Percentiles rank a stretch among this genome's conserved stretches.
These are phyloP conservation scores for Gnaphalium uliginosum DNA, from an alignment of 129 eudicot species.

Conservation along the genomic window DNA sequence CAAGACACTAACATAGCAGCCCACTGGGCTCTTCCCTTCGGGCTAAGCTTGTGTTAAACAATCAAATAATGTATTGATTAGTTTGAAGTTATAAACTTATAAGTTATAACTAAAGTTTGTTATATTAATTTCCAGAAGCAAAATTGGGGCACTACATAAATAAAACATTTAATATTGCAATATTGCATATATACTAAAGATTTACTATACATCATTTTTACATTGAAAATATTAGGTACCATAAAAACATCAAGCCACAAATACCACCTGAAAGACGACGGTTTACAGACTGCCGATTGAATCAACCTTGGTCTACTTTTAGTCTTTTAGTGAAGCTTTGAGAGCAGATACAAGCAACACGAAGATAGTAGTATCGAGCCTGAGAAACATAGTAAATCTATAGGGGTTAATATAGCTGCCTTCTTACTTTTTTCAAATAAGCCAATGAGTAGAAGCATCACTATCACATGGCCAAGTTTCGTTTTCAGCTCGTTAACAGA, in stretches of 20 bases:
- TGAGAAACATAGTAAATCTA: slow-evolving; percentile 85
- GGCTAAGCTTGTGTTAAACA: no score
- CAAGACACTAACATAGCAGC: no score
- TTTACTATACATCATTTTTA: slow-evolving; percentile 30
- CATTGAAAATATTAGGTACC: slow-evolving; percentile 7
- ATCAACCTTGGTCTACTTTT: slow-evolving; percentile 9
- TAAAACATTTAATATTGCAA: slow-evolving; percentile 16
- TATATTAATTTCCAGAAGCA: neutral
- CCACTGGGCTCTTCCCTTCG: no score
- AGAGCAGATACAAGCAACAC: slow-evolving; percentile 69
- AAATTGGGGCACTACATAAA: neutral
- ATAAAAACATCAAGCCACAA: neutral
- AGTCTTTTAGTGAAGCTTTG: slow-evolving; percentile 56
- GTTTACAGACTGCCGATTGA: neutral
- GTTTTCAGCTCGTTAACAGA: slow-evolving; percentile 89
- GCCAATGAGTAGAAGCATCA: slow-evolving; percentile 93
- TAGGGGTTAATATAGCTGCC: slow-evolving; percentile 60
- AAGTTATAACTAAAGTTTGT: neutral
- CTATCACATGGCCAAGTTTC: slow-evolving; percentile 92
- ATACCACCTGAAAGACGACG: neutral
- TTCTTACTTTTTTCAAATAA: slow-evolving; percentile 83
- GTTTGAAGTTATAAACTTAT: no score
- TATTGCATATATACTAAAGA: slow-evolving; percentile 19
- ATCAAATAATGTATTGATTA: neutral
- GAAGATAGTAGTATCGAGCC: slow-evolving; percentile 80